Evolutionary conservation across 129 eudicot species (phyloP).

Genomic region (Mikania micrantha): DNA sequence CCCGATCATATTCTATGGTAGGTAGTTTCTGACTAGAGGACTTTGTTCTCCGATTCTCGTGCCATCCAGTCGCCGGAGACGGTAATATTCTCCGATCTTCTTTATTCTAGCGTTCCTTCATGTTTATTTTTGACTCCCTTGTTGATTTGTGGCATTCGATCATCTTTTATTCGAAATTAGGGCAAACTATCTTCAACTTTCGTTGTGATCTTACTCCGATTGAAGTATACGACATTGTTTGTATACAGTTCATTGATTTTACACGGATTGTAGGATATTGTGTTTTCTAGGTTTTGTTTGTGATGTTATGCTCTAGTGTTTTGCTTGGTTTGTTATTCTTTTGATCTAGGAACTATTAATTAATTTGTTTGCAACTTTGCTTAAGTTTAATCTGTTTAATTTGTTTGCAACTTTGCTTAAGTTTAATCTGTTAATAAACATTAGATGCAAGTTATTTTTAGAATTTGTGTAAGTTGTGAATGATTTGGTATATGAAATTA

Average conservation of each 20-base stretch:
- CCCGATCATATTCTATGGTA: conserved; percentile 14
- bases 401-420: too few relatives aligned
- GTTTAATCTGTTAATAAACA: neutral
- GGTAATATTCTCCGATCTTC: conserved; percentile 19
- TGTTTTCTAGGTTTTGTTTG: neutral
- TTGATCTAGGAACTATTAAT: neutral
- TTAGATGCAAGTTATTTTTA: neutral
- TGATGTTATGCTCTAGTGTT: neutral
- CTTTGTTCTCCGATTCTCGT: neutral
- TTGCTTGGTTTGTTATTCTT: neutral
- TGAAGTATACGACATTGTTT: neutral
- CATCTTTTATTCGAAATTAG: conserved; percentile 3
- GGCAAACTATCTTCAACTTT: neutral
- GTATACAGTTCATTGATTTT: neutral
- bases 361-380: too few relatives aligned
- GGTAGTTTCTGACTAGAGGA: neutral
- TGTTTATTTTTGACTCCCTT: neutral
- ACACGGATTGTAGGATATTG: neutral
- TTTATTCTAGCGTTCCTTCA: neutral
- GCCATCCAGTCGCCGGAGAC: conserved; percentile 11
- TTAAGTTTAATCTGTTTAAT: neutral
- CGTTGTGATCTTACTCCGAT: neutral
- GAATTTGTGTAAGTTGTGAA: neutral
- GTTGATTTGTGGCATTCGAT: neutral
- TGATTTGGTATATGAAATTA: neutral